These are phyloP conservation scores for Volutella citrinella DNA, from an alignment of 2,329 filamentous ascomycete genomes.

Conservation along the genomic window DNA sequence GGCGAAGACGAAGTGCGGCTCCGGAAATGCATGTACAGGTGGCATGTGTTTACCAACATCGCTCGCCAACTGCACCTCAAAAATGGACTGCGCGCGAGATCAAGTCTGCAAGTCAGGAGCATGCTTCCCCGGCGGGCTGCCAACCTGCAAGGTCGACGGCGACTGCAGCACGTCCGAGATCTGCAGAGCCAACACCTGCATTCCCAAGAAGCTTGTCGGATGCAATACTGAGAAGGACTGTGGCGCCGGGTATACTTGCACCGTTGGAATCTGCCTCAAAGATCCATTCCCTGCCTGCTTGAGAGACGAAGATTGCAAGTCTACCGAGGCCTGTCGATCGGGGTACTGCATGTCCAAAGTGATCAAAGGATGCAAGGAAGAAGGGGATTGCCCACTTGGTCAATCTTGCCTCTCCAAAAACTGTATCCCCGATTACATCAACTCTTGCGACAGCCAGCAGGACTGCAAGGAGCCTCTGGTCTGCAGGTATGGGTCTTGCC, in stretches of 20 bases:
- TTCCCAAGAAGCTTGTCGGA: neutral
- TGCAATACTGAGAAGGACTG: neutral
- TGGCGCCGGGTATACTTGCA: neutral
- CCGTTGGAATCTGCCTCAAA: neutral
- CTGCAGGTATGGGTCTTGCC: conserved; percentile 3
- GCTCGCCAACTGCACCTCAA: neutral
- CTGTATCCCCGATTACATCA: no score
- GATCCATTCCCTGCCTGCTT: neutral
- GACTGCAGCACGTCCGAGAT: conserved; percentile 1
- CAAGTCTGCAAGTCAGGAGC: neutral
- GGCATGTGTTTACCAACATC: conserved; percentile 2
- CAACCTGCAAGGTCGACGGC: neutral
- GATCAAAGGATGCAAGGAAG: no score
- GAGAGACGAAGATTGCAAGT: neutral
- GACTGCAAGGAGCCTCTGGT: neutral
- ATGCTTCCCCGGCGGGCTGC: neutral
- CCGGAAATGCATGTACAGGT: neutral
- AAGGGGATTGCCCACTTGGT: no score
- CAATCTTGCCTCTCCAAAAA: neutral
- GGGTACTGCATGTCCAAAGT: conserved; percentile 4
- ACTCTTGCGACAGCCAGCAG: neutral
- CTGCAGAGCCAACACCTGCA: conserved; percentile 2
- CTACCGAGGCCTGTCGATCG: conserved; percentile 1
- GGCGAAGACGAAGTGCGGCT: neutral
- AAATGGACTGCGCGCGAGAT: neutral